Evolutionary conservation across 2,329 filamentous ascomycete species (phyloP).

Genomic region (Ceratocystis ficicola): DNA sequence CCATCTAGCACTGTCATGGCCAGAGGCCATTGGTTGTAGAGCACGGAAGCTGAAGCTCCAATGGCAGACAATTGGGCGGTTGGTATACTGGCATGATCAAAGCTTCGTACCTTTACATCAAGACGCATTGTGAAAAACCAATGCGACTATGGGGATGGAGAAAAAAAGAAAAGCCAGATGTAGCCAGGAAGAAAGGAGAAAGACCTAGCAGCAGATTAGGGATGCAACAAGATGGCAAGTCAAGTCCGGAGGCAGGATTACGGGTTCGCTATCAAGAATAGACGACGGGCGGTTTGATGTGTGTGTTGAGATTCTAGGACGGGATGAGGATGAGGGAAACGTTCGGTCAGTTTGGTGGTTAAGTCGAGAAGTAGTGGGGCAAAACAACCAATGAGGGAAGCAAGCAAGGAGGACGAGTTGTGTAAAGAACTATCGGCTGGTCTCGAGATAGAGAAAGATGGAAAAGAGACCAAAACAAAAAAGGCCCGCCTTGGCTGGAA

Average conservation of each 20-base stretch:
- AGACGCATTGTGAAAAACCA: constrained; percentile 23
- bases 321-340: neutral
- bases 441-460: neutral
- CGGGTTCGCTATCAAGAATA: neutral
- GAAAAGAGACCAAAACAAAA: neutral
- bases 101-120: constrained; percentile 23
- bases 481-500: neutral
- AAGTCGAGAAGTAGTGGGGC: constrained; percentile 10
- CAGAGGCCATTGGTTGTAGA: neutral
- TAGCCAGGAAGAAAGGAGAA: neutral
- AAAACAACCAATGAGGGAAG: constrained; percentile 13
- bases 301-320: neutral
- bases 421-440: neutral
- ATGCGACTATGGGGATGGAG: neutral
- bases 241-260: neutral
- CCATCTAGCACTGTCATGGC: neutral
- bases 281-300: neutral
- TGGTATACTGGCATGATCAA: constrained; percentile 3
- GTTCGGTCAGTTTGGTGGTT: constrained; percentile 3
- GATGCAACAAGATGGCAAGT: neutral
- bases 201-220: neutral
- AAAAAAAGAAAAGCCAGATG: neutral
- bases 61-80: neutral
- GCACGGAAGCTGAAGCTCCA: neutral
- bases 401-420: neutral